Base-by-base conservation (phyloP, 495 filamentous ascomycete genomes). In the Glarea lozoyensis region DNA sequence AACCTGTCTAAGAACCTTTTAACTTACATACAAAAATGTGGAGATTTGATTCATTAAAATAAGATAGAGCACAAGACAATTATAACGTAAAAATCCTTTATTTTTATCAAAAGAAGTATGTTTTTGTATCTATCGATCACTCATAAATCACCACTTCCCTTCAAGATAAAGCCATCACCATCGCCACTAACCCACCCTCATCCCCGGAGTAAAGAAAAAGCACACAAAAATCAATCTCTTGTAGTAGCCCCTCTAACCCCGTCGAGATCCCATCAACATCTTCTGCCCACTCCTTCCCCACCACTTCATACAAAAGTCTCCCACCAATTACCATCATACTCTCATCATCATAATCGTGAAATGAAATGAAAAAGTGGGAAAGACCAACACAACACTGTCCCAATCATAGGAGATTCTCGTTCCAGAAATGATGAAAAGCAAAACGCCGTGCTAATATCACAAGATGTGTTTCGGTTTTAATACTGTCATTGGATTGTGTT, bases 381-480 rank as follows among this genome's bases (percentile, higher is more conserved):
- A 44, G 39, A 38, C 20, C 34, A 30, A 48, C 32, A 31, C 7
- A 37, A 24, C n/a, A n/a, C n/a, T n/a, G n/a, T n/a, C n/a, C n/a
- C n/a, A n/a, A n/a, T n/a, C n/a, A n/a, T n/a, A n/a, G n/a, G n/a
- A n/a, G n/a, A n/a, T n/a, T n/a, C n/a, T n/a, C n/a, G n/a, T n/a
- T n/a, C n/a, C n/a, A n/a, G n/a, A n/a, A n/a, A n/a, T n/a, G n/a
- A 38, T 17, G 13, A 42, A 49, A 53, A 20, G 9, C 35, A 37
- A 20, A 20, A 37, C 10, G 50, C 50, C 46, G 31, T 46, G 46
- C 42, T 45, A 53, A 46, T 53, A 53, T 46, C 41, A 53, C 50
- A 53, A 37, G 25, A 44, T 38, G 41, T 44, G 21, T 22, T 11
- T 35, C 32, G 17, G 5, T 15, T 10, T 35, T 5, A 9, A 35